Evolutionary conservation across 495 filamentous ascomycete species (phyloP), one percentile per base, ranked within the genome.

Genomic region (Endocarpon pusillum): DNA sequence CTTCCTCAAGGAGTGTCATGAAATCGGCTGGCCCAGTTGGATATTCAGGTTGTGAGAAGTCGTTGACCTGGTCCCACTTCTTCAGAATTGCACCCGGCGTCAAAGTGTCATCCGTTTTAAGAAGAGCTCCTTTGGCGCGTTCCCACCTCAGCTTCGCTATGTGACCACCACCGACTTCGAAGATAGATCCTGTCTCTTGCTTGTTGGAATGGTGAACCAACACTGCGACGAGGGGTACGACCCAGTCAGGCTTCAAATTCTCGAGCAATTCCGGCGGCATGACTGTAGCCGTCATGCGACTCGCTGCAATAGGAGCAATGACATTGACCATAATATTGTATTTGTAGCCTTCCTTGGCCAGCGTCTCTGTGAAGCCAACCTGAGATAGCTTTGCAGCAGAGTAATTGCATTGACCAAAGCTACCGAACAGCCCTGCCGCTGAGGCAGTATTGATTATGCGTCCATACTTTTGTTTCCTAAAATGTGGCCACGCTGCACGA

Each of bases 251-350:
- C 68, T 83, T 86, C 37, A 97, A 68, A 49, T 73, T 75, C 36
- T 81, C 74, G 32, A 97, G 66, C 15, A 94, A 66, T 44, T 97
- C 91, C 2, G 81, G 85, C 30, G 89, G 91, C 91, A 97, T 96
- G 35, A 97, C 67, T 26, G 89, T 97, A 52, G 89, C 73, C 23
- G 89, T 97, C 91, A 97, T 93, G 52, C 89, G 78, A 61, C 75
- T 83, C 33, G 89, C 89, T 44, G 89, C 89, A 47, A 97, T 87
- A 30, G 89, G 89, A 21, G 89, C 86, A 61, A 97, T 96, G 47
- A 80, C 81, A 55, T 97, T 97, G 63, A 71, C 71, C 48, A 94
- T 59, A 44, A 97, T 96, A 70, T 97, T 96, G 65, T 97, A 97
- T 58, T 97, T 97, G 45, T 73, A 67, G 41, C 89, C 89, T 62